These are phyloP conservation scores for Halenospora varia DNA, from an alignment of 495 filamentous ascomycete genomes.

Conservation along the genomic window DNA sequence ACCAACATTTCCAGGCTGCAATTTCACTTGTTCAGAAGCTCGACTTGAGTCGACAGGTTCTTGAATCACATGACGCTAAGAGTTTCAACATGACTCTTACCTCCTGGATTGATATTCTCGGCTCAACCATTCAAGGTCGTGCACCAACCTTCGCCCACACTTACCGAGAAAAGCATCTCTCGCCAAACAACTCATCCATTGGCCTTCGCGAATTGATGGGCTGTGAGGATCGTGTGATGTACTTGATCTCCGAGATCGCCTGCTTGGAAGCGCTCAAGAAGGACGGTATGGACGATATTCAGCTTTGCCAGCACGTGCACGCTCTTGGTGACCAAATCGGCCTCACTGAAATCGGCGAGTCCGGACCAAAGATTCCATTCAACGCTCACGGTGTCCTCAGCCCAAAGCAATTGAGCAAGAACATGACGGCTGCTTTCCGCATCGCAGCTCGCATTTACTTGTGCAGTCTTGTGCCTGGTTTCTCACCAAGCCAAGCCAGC, in stretches of 20 bases:
- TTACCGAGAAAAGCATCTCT: constrained; percentile 87
- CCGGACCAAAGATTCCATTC: constrained; percentile 47
- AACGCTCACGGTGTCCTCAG: constrained; percentile 69
- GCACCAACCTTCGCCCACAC: constrained; percentile 85
- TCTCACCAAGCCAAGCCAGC: constrained; percentile 64
- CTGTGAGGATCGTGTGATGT: constrained; percentile 97
- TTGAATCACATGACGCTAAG: constrained; percentile 57
- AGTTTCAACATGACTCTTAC: constrained; percentile 95
- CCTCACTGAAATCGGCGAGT: constrained; percentile 58
- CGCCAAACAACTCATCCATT: constrained; percentile 55
- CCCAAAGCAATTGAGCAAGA: constrained; percentile 75
- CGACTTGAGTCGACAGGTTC: constrained; percentile 63
- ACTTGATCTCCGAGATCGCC: constrained; percentile 94
- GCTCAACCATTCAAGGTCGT: constrained; percentile 84
- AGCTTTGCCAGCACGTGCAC: constrained; percentile 79
- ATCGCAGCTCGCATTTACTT: constrained; percentile 92
- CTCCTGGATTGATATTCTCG: constrained; percentile 96
- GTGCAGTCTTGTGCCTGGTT: constrained; percentile 87
- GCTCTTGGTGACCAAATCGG: constrained; percentile 78
- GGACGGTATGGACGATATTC: constrained; percentile 75
- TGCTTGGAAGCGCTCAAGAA: constrained; percentile 87
- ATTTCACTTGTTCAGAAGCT: constrained; percentile 78
- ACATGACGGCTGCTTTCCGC: constrained; percentile 87
- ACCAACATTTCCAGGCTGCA: constrained; percentile 91
- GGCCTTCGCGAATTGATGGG: constrained; percentile 94